These are phyloP conservation scores for Exsudoporus frostii DNA, from an alignment of 768 basidiomycete genomes.

Conservation along the genomic window DNA sequence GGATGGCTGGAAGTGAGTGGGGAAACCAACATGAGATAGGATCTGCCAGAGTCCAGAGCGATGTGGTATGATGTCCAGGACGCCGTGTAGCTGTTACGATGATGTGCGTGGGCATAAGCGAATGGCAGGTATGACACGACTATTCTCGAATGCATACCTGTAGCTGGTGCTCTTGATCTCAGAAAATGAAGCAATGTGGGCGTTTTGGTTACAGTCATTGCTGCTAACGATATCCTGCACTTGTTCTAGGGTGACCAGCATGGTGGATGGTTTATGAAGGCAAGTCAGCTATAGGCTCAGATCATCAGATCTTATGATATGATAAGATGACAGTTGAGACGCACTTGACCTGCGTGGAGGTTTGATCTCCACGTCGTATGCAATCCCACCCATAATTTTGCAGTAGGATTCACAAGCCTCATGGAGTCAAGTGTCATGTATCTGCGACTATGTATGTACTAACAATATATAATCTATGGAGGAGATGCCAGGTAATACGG, in stretches of 20 bases:
- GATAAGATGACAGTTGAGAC: background rate
- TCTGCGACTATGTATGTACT: background rate
- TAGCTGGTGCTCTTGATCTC: conserved; percentile 26
- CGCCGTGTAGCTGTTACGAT: conserved; percentile 24
- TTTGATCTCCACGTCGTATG: too few relatives aligned
- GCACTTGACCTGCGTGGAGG: background rate
- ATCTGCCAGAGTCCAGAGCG: conserved; percentile 14
- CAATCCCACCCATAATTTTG: background rate
- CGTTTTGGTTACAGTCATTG: conserved; percentile 15
- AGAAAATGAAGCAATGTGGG: conserved; percentile 15
- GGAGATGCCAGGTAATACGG: too few relatives aligned
- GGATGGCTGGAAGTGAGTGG: conserved; percentile 4
- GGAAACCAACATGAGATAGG: conserved; percentile 29
- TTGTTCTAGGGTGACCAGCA: conserved; percentile 27
- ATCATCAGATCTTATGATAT: background rate
- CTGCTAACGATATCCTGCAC: conserved; percentile 30
- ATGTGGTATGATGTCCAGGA: conserved; percentile 31
- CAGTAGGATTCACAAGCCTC: background rate
- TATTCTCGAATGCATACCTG: conserved; percentile 24
- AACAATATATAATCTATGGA: background rate
- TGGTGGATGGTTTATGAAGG: background rate
- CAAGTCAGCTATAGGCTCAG: background rate
- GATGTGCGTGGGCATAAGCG: background rate
- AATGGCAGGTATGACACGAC: background rate
- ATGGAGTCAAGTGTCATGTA: background rate